Percentiles rank a stretch among this genome's conserved stretches.
phyloP scores from a whole-genome alignment of 495 filamentous ascomycete species.

The Daldinia decipiens region DNA sequence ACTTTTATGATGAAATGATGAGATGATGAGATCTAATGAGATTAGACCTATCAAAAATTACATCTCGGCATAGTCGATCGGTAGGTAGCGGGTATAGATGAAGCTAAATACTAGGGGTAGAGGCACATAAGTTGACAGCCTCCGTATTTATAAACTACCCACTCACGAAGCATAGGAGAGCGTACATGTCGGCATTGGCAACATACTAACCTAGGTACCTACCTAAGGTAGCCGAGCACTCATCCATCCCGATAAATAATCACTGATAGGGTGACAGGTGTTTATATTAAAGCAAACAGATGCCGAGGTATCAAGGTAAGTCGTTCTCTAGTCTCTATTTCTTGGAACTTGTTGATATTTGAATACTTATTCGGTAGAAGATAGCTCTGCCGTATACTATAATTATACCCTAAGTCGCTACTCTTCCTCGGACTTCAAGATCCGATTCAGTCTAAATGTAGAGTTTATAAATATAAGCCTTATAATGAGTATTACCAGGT shows the following conservation, averaged over 20 bases:
- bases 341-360: not conserved
- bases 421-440: slow-evolving; percentile 8
- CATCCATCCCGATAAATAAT: no score
- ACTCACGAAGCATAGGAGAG: slow-evolving; percentile 13
- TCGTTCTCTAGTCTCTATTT: slow-evolving; percentile 1
- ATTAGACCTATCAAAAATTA: not conserved
- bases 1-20: slow-evolving; percentile 19
- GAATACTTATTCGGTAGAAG: slow-evolving; percentile 6
- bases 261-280: not conserved
- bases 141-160: not conserved
- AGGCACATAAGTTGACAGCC: no score
- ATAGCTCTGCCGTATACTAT: not conserved
- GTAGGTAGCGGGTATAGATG: not conserved
- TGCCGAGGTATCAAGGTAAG: slow-evolving; percentile 6
- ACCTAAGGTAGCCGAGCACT: no score
- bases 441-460: slow-evolving; percentile 20
- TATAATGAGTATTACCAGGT: slow-evolving; percentile 11
- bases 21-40: slow-evolving; percentile 15
- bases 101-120: no score
- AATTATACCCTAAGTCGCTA: not conserved
- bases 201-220: no score
- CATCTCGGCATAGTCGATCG: not conserved
- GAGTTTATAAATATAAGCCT: slow-evolving; percentile 20
- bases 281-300: not conserved
- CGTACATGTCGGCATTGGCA: no score